Conservation (phyloP, 2,329 filamentous ascomycete genomes). For the Venturia nashicola region DNA sequence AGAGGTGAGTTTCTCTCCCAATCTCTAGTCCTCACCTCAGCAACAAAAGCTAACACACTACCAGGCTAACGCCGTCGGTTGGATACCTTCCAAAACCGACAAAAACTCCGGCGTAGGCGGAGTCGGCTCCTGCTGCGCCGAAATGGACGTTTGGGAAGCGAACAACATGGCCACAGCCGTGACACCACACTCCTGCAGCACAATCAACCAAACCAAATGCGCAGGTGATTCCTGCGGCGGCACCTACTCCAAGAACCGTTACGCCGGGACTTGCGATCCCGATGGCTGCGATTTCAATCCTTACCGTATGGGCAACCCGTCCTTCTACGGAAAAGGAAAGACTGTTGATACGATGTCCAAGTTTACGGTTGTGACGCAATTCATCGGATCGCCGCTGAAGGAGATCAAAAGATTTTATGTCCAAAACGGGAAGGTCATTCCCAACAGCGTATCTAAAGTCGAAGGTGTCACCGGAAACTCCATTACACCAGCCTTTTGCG, state of each 20-base stretch:
- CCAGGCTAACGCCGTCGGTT: conserved; percentile 41
- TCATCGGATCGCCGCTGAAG: conserved; percentile 28
- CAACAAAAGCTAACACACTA: not conserved
- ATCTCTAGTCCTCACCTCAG: not conserved
- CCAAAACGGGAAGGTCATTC: conserved; percentile 36
- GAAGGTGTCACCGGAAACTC: conserved; percentile 36
- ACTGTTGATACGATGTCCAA: conserved; percentile 30
- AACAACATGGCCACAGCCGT: conserved; percentile 52
- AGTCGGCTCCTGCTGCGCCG: conserved; percentile 51
- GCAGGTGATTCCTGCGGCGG: conserved; percentile 33
- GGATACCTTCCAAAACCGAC: conserved; percentile 40
- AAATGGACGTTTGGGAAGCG: conserved; percentile 62
- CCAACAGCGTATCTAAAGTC: conserved; percentile 31
- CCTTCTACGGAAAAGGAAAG: conserved; percentile 49
- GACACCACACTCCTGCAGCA: conserved; percentile 53
- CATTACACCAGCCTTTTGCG: conserved; percentile 48
- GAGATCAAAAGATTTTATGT: conserved; percentile 39
- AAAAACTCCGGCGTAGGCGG: conserved; percentile 40
- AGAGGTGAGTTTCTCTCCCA: conserved; percentile 21
- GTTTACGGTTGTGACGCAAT: conserved; percentile 41
- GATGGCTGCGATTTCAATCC: conserved; percentile 61
- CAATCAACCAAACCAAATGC: conserved; percentile 39
- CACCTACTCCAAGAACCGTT: conserved; percentile 40
- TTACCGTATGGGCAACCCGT: conserved; percentile 51
- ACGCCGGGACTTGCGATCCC: conserved; percentile 52